A percentile compares a stretch with the other conserved stretches of the same genome.
Evolutionary conservation across 2,329 filamentous ascomycete species (phyloP).

Genomic region (Hymenoscyphus fraxineus): DNA sequence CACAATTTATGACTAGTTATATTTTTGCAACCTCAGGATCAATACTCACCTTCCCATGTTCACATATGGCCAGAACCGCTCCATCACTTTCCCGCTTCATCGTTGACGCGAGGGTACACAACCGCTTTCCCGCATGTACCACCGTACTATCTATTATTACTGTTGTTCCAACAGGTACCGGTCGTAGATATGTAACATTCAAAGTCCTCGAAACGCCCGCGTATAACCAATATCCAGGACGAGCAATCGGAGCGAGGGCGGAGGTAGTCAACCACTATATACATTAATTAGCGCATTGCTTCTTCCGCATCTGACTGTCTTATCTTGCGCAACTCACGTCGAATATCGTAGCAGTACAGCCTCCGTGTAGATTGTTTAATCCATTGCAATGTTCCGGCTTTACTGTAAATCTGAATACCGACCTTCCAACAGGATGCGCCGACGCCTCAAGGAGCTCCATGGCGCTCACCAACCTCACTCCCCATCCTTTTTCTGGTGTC

Average conservation of each 20-base stretch:
- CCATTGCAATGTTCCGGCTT: constrained; percentile 51
- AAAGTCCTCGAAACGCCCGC: constrained; percentile 64
- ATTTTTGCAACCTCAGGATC: constrained; percentile 40
- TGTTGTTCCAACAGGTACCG: constrained; percentile 54
- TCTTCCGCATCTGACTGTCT: background rate
- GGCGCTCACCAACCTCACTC: constrained; percentile 17
- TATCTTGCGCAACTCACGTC: constrained; percentile 39
- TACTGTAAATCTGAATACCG: constrained; percentile 45
- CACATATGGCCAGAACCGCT: constrained; percentile 52
- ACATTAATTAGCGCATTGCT: background rate
- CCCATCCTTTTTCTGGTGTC: constrained; percentile 26
- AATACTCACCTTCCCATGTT: constrained; percentile 63
- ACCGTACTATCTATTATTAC: constrained; percentile 55
- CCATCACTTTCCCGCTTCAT: constrained; percentile 53
- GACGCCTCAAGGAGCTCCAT: constrained; percentile 28
- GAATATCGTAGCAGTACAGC: constrained; percentile 62
- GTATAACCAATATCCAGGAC: constrained; percentile 56
- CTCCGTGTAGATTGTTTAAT: constrained; percentile 55
- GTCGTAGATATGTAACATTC: constrained; percentile 64
- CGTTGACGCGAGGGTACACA: constrained; percentile 49
- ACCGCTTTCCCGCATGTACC: constrained; percentile 54
- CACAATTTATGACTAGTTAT: background rate
- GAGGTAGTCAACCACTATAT: constrained; percentile 51
- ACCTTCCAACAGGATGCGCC: constrained; percentile 19
- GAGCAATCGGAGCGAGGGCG: constrained; percentile 52